Base-by-base conservation (phyloP, 495 filamentous ascomycete species). In the Penicilliopsis zonata region DNA sequence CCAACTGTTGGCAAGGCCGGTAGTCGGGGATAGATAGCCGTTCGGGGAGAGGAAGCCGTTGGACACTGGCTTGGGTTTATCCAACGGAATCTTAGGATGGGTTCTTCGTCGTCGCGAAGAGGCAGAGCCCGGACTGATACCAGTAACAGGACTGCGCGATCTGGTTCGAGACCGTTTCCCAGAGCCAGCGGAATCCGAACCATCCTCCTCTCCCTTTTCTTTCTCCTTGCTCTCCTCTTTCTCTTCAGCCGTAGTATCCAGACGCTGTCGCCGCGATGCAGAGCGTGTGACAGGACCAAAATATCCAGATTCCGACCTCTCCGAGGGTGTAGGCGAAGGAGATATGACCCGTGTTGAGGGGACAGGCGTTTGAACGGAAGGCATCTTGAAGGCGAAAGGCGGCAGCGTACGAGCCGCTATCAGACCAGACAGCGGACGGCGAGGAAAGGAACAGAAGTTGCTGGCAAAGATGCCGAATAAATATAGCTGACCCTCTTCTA, bases 281-380 rank as follows among this genome's bases (percentile, higher is more conserved):
- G 78, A 80, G 35, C 79, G 65, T 23, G 76, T 82, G 23, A 69
- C 57, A 8, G 80, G 80, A 13, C 66, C 76, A 36, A 61, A 60
- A 49, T 80, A 80, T 22, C 52, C 57, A 44, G 55, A 44, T 28
- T 61, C 46, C 43, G 57, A 58, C 18, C 41, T 45, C 30, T 80
- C 76, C 33, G 76, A 74, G 9, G 74, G 66, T 2, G 77, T 69
- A 33, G 78, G 78, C 13, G 75, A 74, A 12, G 80, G 79, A 15
- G 78, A 80, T 36, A 77, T 81, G 42, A 83, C 71, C 42, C 78
- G 72, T 40, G 72, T 78, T 31, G 69, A 65, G 32, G 80, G 80
- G 18, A 78, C 59, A 31, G 55, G 45, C 28, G 49, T 50, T 36
- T 55, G 47, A 21, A 57, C 37, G 10, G 46, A 60, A 26, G 71